Base-by-base conservation (phyloP, 192 early-diverging fungal species). In the Coemansia sp. region DNA sequence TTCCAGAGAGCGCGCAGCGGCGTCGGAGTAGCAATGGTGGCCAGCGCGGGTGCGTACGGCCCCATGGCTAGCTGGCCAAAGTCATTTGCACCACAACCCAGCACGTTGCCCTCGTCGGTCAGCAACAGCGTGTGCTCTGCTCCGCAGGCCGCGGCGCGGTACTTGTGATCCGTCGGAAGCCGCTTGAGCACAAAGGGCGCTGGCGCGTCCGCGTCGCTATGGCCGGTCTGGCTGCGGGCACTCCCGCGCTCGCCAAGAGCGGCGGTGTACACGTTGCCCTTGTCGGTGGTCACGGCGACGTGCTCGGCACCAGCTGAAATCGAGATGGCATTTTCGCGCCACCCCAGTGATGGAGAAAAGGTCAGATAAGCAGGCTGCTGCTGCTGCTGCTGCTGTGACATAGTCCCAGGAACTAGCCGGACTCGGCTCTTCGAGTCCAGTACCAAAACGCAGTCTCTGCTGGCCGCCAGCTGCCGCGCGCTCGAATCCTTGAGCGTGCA, bases 51-150 rank as follows among this genome's bases (percentile, higher is more conserved):
- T 2, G 37, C 38, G 32, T 64, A 72, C 0, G 25, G n/a, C 10
- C 69, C 69, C 49, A 52, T 60, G 1, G 69, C 69, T 24, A 72
- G 58, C 45, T 72, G 69, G 20, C 69, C 69, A 61, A 65, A 72
- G 35, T 72, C 69, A 10, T 72, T 72, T 9, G 69, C 61, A 1
- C 69, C 69, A 19, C 69, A 72, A 17, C 69, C 69, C 36, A 46
- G 53, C 27, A 72, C 62, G n/a, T 72, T 53, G 40, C 69, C 69
- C 22, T 48, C 50, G 0, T 15, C 33, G 10, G 69, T 57, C n/a
- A 64, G 45, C 27, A 72, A 40, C 35, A 72, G 49, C 19, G 62
- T 72, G 20, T 72, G 62, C 9, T 47, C 32, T 22, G 35, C 62
- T 11, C 69, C 69, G 9, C 69, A 72, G 0, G 50, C 58, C 13